Base-by-base conservation (phyloP, 2,329 filamentous ascomycete species). In the Epichloe coenophiala region DNA sequence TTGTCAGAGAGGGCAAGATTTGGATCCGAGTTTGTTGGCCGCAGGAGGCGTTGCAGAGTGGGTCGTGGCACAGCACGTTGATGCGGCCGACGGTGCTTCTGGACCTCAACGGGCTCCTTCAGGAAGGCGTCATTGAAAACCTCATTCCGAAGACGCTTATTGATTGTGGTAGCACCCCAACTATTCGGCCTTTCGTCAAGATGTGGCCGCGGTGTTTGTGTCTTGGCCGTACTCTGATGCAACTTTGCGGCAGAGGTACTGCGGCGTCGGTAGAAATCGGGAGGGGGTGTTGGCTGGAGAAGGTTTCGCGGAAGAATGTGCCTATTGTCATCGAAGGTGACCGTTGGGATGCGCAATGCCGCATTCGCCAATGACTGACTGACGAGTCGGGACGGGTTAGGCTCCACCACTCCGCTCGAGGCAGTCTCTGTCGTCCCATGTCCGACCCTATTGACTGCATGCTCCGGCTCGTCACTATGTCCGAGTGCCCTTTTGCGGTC, bases 141-240 rank as follows among this genome's bases (percentile, higher is more conserved):
- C 64, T 95, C 88, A 63, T 95, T 91, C 53, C 90, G 84, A 39
- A 97, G 69, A 53, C 84, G 81, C 59, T 86, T 85, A 63, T 97
- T 97, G 52, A 96, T 86, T 21, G 85, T 90, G 0, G 90, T 96
- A 15, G 89, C 88, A 7, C 91, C 90, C 90, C 91, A 96, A 60
- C 80, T 83, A 56, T 79, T 79, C 7, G 79, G 76, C 19, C 76
- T 71, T 42, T 80, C 73, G 23, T 79, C 75, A 53, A 83, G 69
- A 44, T 66, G 53, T 56, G 73, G 58, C 50, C 69, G 59, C 36
- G 51, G 42, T 42, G 57, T 55, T 23, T 47, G 45, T 39, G 54
- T 39, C 38, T 49, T 17, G 37, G 57, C 31, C 7, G 41, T 21
- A 49, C 52, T 23, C 35, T 53, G 35, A 54, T 49, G 55, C 4